Conservation (phyloP, 192 early-diverging fungal species). For the Paraglomus brasilianum region DNA sequence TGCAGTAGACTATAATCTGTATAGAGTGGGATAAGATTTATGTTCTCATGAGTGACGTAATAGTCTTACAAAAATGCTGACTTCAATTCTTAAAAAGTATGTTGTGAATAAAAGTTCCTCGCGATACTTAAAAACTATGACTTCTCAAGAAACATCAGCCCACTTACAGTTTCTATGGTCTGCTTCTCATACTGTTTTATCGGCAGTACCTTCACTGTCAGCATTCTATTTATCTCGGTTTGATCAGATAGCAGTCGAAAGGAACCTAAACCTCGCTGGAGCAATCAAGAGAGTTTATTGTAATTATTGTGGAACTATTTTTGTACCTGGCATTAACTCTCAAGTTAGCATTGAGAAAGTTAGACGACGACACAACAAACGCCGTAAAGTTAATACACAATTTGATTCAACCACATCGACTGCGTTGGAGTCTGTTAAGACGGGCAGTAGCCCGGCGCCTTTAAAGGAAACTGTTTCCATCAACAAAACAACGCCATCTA, state of each 20-base stretch:
- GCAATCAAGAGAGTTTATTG: constrained; percentile 43
- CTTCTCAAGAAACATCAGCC: constrained; percentile 3
- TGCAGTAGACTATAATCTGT: too few relatives aligned
- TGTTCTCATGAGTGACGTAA: too few relatives aligned
- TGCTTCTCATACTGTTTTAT: constrained; percentile 42
- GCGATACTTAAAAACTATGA: too few relatives aligned
- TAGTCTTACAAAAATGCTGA: too few relatives aligned
- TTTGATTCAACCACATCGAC: neutral
- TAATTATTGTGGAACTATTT: constrained; percentile 45
- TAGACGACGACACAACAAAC: constrained; percentile 24
- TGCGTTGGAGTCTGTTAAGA: neutral
- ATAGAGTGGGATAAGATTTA: too few relatives aligned
- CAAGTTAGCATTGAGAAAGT: constrained; percentile 35
- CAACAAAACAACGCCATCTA: constrained; percentile 22
- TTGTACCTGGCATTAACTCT: constrained; percentile 45
- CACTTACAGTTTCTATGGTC: constrained; percentile 48
- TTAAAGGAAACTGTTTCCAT: neutral
- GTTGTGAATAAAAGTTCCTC: too few relatives aligned
- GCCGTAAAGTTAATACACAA: constrained; percentile 30
- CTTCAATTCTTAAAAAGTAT: too few relatives aligned
- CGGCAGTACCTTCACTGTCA: constrained; percentile 37
- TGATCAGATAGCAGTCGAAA: constrained; percentile 34
- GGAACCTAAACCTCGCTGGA: constrained; percentile 42
- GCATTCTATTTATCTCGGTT: constrained; percentile 51
- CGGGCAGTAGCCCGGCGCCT: too few relatives aligned